phyloP scores from a whole-genome alignment of 169 alveolate species.

The Plasmodium fragile region DNA sequence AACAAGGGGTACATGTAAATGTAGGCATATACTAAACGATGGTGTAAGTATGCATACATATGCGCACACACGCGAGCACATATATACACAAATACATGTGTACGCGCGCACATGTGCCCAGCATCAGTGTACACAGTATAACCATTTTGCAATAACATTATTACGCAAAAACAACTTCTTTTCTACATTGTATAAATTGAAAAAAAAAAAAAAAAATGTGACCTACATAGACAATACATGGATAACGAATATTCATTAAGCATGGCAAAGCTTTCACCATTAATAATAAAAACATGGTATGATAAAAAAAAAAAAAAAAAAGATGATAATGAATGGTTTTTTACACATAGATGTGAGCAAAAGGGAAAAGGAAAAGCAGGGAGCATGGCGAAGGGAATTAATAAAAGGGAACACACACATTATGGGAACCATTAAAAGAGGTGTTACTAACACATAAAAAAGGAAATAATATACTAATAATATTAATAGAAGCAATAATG shows the following conservation, averaged over 20 bases:
- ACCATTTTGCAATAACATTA: slow-evolving; percentile 13
- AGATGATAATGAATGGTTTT: slow-evolving; percentile 8
- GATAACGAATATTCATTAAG: slow-evolving; percentile 2
- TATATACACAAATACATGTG: not conserved
- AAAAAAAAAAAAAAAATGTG: not conserved
- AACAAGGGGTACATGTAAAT: slow-evolving; percentile 27
- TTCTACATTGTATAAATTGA: slow-evolving; percentile 1
- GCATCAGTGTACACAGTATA: slow-evolving; percentile 14
- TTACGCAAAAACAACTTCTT: slow-evolving; percentile 5
- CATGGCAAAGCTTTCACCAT: slow-evolving; percentile 22
- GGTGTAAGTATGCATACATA: not conserved
- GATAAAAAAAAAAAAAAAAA: not conserved
- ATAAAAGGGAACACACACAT: slow-evolving; percentile 3
- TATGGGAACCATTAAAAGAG: slow-evolving; percentile 25
- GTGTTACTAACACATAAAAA: slow-evolving; percentile 12
- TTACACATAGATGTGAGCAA: not conserved
- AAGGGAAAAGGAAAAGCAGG: not conserved
- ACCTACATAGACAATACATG: slow-evolving; percentile 2
- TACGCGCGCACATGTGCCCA: not conserved
- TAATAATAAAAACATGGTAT: slow-evolving; percentile 19
- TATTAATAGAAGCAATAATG: not conserved
- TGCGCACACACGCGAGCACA: not conserved
- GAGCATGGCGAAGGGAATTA: not conserved
- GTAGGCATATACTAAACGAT: not conserved
- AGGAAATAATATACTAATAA: not conserved